Evolutionary conservation across 2,329 filamentous ascomycete genomes (phyloP), one percentile per base, ranked within the genome.

Genomic region (Neurospora crassa): DNA sequence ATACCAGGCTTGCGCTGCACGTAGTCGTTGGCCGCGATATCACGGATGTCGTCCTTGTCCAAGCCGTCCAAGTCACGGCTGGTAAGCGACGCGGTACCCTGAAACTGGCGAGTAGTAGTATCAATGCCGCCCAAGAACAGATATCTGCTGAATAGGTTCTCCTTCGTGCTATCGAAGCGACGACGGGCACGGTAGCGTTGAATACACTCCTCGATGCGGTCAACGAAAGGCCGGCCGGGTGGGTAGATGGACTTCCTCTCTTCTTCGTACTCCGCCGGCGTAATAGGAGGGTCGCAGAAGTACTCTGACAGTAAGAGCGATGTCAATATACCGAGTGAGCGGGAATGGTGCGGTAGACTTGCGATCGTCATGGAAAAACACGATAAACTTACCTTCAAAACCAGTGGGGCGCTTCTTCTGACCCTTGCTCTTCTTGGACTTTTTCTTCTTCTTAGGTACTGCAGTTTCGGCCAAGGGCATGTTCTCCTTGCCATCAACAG

Each of bases 101-200:
- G 87, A 76, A 94, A 96, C 74, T 84, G 81, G 41, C 83, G 83
- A 14, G 79, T 80, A 14, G 77, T 79, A 8, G 86, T 83, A 63
- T 93, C 90, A 53, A 99, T 86, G 4, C 96, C 95, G 2, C 96
- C 96, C 67, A 95, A 91, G 43, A 88, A 86, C 71, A 98, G 87
- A 78, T 96, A 97, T 74, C 92, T 92, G 77, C 88, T 86, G 81
- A 99, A 96, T 42, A 94, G 82, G 20, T 86, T 83, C 5, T 84
- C 80, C 34, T 89, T 89, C 4, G 88, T 83, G 14, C 83, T 80
- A 72, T 91, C 87, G 72, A 97, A 87, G 74, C 92, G 94, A 41
- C 94, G 91, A 67, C 90, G 91, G 43, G 88, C 85, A 73, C 91
- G 89, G 81, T 91, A 99, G 16, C 93, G 91, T 75, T 94, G 90